Evolutionary conservation across 805 yeast species (phyloP).

Genomic region (Nakazawaea pomicola): DNA sequence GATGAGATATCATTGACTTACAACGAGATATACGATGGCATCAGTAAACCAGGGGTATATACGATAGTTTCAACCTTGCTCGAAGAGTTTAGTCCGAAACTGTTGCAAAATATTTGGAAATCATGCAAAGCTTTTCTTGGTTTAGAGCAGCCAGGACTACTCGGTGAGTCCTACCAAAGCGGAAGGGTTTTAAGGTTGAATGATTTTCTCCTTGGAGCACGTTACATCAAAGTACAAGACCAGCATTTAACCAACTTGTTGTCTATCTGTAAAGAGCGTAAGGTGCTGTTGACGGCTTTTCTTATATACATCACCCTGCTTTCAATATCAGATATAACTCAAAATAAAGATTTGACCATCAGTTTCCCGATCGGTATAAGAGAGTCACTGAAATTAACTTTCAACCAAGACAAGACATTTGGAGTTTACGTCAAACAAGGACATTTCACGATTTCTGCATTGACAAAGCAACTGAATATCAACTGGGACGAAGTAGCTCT

Average conservation of each 20-base stretch:
- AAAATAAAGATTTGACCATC: background rate
- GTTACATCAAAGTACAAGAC: background rate
- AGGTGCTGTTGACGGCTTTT: constrained; percentile 4
- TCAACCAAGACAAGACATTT: constrained; percentile 1
- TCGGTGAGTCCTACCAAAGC: no score
- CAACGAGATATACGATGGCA: background rate
- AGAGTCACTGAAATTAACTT: background rate
- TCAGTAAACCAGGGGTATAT: background rate
- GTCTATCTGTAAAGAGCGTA: background rate
- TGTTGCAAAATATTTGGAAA: background rate
- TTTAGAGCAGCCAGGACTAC: background rate
- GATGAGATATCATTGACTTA: background rate
- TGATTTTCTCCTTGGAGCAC: background rate
- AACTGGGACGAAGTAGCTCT: constrained; percentile 4
- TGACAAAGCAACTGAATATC: background rate
- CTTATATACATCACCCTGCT: background rate
- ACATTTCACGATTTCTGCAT: background rate
- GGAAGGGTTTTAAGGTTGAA: background rate
- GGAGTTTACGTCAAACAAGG: constrained; percentile 3
- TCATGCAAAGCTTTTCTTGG: background rate
- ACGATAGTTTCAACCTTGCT: background rate
- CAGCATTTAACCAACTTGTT: background rate
- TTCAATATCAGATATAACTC: background rate
- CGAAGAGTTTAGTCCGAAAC: constrained; percentile 1
- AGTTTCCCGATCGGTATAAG: constrained; percentile 4